These are phyloP conservation scores for Backusella morwellensis DNA, from an alignment of 192 early-diverging fungal genomes.

Conservation along the genomic window DNA sequence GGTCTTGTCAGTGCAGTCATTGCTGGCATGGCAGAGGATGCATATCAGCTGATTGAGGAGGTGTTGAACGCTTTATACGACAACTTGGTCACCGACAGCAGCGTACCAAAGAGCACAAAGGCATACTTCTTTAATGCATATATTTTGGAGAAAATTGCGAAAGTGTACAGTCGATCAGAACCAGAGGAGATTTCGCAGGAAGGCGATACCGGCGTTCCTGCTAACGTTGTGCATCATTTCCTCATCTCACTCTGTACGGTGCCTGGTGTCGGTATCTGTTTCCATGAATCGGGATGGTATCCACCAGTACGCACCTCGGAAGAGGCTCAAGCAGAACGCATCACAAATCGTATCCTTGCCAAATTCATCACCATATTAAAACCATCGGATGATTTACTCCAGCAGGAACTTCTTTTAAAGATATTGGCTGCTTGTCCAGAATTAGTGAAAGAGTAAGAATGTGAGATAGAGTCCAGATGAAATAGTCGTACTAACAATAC, in stretches of 20 bases:
- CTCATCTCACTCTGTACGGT: constrained; percentile 69
- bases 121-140: constrained; percentile 69
- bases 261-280: constrained; percentile 74
- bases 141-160: constrained; percentile 62
- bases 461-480: neutral
- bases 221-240: constrained; percentile 67
- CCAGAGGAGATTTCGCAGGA: constrained; percentile 36
- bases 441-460: constrained; percentile 62
- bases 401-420: constrained; percentile 64
- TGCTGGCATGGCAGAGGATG: constrained; percentile 64
- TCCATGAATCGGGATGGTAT: constrained; percentile 76
- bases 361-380: constrained; percentile 57
- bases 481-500: constrained; percentile 3
- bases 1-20: constrained; percentile 66
- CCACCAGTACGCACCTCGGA: constrained; percentile 42
- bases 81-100: constrained; percentile 63
- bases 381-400: constrained; percentile 61
- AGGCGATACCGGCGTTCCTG: constrained; percentile 31
- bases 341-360: constrained; percentile 56
- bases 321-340: constrained; percentile 27
- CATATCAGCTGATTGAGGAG: constrained; percentile 58
- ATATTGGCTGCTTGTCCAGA: constrained; percentile 72
- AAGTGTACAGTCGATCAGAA: constrained; percentile 55
- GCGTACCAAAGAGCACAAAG: constrained; percentile 55
- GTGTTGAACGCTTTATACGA: constrained; percentile 55